Conservation (phyloP, 257 asterid species). For the Sherardia arvensis region DNA sequence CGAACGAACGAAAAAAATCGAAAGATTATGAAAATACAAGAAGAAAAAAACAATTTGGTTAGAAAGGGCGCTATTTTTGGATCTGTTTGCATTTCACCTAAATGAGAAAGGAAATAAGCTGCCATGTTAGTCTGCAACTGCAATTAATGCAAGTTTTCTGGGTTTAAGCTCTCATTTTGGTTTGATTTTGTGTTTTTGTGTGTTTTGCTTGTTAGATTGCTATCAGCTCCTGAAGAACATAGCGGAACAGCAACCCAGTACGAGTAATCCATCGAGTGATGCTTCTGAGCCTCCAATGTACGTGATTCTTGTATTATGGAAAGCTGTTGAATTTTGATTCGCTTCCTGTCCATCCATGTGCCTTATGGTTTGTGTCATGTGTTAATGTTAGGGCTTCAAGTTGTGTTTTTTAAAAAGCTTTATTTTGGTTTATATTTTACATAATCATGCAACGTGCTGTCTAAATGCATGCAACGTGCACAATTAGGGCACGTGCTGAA, state of each 20-base stretch:
- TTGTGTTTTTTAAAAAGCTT: neutral
- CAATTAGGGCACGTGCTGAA: too few relatives aligned
- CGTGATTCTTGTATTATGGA: neutral
- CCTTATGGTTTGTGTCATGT: neutral
- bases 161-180: too few relatives aligned
- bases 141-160: neutral
- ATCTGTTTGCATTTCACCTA: neutral
- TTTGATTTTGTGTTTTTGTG: constrained; percentile 1
- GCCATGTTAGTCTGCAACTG: neutral
- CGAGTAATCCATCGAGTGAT: constrained; percentile 38
- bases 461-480: too few relatives aligned
- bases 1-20: too few relatives aligned
- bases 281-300: constrained; percentile 68
- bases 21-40: too few relatives aligned
- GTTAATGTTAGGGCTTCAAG: neutral
- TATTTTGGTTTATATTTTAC: neutral
- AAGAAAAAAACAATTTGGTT: too few relatives aligned
- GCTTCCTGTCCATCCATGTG: too few relatives aligned
- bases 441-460: too few relatives aligned
- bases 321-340: neutral
- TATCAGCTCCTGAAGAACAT: constrained; percentile 25
- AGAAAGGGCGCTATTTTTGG: too few relatives aligned
- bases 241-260: constrained; percentile 52
- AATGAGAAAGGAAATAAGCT: neutral
- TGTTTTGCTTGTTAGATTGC: constrained; percentile 12